Conservation (phyloP, 179 eudicot species). For the Gypsophila paniculata region DNA sequence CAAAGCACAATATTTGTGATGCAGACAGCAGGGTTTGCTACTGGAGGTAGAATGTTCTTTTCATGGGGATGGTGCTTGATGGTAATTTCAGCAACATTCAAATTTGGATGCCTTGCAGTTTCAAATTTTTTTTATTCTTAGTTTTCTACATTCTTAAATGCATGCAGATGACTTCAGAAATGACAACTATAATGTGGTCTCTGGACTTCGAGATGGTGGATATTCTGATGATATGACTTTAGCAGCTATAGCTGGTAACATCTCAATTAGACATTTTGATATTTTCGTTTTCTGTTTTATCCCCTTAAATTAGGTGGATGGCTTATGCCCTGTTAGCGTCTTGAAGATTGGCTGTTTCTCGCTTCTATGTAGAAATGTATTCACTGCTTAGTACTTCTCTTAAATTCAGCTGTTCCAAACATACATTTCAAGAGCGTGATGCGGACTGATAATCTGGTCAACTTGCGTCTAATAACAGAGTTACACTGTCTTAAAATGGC, state of each 20-base stretch:
- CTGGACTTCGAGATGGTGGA: constrained; percentile 89
- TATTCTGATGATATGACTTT: constrained; percentile 99
- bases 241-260: constrained; percentile 86
- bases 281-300: neutral
- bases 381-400: too few relatives aligned
- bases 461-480: too few relatives aligned
- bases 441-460: too few relatives aligned
- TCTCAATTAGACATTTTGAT: neutral
- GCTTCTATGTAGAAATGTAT: too few relatives aligned
- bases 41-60: constrained; percentile 92
- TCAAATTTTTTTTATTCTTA: constrained; percentile 17
- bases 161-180: constrained; percentile 94
- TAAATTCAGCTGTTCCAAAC: too few relatives aligned
- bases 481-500: too few relatives aligned
- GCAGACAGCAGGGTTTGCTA: constrained; percentile 91
- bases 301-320: too few relatives aligned
- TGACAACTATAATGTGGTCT: constrained; percentile 71
- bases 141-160: constrained; percentile 52
- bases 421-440: too few relatives aligned
- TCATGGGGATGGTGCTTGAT: constrained; percentile 99
- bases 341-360: too few relatives aligned
- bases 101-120: neutral
- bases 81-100: constrained; percentile 44
- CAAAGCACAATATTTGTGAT: constrained; percentile 5
- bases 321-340: too few relatives aligned